A percentile compares a stretch with the other conserved stretches of the same genome.
phyloP scores from a whole-genome alignment of 768 basidiomycete genomes.

The Panellus pusillus region DNA sequence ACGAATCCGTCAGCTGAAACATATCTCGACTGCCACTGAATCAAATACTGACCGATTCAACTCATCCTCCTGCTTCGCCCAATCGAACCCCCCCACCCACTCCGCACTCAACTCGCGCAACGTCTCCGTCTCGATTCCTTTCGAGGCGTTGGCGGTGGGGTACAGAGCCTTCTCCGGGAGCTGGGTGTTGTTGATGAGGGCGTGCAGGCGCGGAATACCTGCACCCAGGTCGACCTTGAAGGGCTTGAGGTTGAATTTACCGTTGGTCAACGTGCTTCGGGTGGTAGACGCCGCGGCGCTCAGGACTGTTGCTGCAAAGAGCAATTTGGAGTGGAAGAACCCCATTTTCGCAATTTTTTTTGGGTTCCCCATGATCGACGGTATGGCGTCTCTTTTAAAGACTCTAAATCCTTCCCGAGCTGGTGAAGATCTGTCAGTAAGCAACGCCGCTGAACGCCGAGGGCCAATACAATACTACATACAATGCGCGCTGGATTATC shows the following conservation, averaged over 20 bases:
- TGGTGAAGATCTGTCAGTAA: no score
- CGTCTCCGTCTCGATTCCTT: constrained; percentile 1
- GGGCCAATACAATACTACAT: no score
- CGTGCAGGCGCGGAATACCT: constrained; percentile 2
- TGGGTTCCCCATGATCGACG: no score
- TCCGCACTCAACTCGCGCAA: constrained; percentile 4
- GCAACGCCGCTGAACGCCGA: no score
- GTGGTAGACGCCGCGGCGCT: no score
- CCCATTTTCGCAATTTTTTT: no score
- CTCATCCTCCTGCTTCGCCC: constrained; percentile 5
- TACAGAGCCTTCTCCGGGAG: constrained; percentile 4
- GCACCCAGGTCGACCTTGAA: constrained; percentile 4
- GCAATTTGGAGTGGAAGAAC: no score
- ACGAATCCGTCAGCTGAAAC: neutral
- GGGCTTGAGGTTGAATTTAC: neutral
- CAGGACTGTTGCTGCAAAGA: no score
- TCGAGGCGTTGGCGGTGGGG: neutral
- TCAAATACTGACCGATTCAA: constrained; percentile 6
- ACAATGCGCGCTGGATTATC: no score
- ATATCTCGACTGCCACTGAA: neutral
- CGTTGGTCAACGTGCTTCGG: no score
- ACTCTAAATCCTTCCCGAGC: no score
- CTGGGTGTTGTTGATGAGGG: constrained; percentile 7
- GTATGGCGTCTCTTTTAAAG: no score
- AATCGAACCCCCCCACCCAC: constrained; percentile 4